Percentiles rank a stretch among this genome's conserved stretches.
Conservation (phyloP, 2,329 filamentous ascomycete genomes). For the Claviceps sp. region DNA sequence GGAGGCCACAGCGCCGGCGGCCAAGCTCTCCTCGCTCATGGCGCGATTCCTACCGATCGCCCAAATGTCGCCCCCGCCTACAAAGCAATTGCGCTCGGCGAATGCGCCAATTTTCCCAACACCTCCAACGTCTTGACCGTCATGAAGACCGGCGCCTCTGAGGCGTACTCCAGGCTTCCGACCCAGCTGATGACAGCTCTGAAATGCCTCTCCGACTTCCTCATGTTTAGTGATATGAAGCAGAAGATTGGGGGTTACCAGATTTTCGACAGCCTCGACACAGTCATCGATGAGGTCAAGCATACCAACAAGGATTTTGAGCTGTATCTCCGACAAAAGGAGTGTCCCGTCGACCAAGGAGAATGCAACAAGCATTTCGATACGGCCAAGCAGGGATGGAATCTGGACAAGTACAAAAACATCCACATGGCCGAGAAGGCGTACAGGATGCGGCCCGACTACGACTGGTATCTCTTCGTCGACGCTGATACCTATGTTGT, state of each 20-base stretch:
- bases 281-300: constrained; percentile 28
- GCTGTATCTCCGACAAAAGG: constrained; percentile 30
- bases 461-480: constrained; percentile 47
- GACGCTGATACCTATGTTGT: constrained; percentile 46
- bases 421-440: constrained; percentile 44
- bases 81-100: constrained; percentile 11
- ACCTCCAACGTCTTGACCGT: constrained; percentile 34
- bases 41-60: background rate
- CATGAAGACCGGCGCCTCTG: constrained; percentile 45
- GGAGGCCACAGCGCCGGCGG: background rate
- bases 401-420: constrained; percentile 49
- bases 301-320: constrained; percentile 37
- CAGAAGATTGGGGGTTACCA: constrained; percentile 31
- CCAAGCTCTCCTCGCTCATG: background rate
- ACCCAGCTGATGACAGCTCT: constrained; percentile 41
- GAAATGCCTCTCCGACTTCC: constrained; percentile 34
- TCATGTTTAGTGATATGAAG: constrained; percentile 46
- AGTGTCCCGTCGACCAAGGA: constrained; percentile 31
- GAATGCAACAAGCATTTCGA: constrained; percentile 25
- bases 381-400: constrained; percentile 29
- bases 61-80: background rate
- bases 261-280: constrained; percentile 33
- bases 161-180: constrained; percentile 36
- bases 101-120: constrained; percentile 28
- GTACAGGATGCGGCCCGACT: constrained; percentile 33